These are phyloP conservation scores for Musa itinerans DNA, from an alignment of 176 grass and related monocot genomes.

Conservation along the genomic window DNA sequence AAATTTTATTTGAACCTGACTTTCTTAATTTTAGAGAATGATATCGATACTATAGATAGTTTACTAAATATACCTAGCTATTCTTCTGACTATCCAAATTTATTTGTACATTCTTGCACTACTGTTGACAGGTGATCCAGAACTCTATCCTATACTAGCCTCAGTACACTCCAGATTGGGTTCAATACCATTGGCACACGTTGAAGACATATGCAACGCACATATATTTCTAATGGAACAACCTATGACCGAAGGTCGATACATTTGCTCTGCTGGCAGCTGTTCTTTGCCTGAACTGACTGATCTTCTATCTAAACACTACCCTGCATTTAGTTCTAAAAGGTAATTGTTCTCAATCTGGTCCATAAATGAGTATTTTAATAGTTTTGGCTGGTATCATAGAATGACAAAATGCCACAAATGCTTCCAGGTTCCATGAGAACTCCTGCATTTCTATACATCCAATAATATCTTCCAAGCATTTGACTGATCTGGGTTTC, in stretches of 20 bases:
- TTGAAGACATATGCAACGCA: conserved; percentile 72
- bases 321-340: conserved; percentile 22
- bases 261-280: conserved; percentile 41
- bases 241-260: conserved; percentile 32
- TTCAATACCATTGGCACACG: conserved; percentile 57
- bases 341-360: conserved; percentile 12
- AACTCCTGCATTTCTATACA: conserved; percentile 26
- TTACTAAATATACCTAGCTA: too few species aligned
- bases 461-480: conserved; percentile 46
- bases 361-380: neutral
- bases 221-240: conserved; percentile 61
- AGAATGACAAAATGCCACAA: neutral
- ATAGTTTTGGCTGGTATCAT: too few species aligned
- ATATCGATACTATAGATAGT: too few species aligned
- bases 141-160: conserved; percentile 39
- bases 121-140: conserved; percentile 38
- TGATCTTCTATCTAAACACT: conserved; percentile 28
- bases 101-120: neutral
- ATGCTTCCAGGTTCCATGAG: conserved; percentile 20
- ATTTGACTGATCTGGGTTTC: conserved; percentile 52
- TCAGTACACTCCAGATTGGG: conserved; percentile 71
- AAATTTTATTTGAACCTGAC: too few species aligned
- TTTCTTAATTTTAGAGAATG: too few species aligned
- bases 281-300: conserved; percentile 28
- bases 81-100: too few species aligned